Percentiles rank a stretch among this genome's conserved stretches.
phyloP scores from a whole-genome alignment of 192 early-diverging fungal species.

The Coemansia sp. region DNA sequence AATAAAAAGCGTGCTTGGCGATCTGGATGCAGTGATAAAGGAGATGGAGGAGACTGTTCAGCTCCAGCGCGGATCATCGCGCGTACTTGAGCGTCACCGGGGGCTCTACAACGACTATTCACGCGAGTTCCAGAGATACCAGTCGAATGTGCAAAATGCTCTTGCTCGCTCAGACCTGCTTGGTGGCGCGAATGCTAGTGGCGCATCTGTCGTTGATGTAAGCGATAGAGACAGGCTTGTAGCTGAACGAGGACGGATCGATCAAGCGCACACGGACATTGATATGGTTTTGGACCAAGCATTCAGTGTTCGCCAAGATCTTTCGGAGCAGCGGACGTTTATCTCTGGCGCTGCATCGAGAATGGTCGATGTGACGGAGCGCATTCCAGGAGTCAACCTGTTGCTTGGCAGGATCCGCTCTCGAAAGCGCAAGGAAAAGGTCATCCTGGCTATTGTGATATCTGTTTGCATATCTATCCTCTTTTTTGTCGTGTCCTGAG shows the following conservation, averaged over 20 bases:
- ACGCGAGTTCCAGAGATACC: conserved; percentile 51
- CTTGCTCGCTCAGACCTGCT: conserved; percentile 34
- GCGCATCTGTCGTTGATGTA: conserved; percentile 11
- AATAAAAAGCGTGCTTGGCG: conserved; percentile 35
- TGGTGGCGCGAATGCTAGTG: conserved; percentile 4
- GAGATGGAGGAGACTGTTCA: conserved; percentile 52
- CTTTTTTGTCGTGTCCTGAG: conserved; percentile 25
- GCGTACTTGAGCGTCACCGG: conserved; percentile 52
- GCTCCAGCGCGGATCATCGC: conserved; percentile 38
- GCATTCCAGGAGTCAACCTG: conserved; percentile 54
- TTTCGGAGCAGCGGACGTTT: conserved; percentile 40
- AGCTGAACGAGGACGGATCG: conserved; percentile 40
- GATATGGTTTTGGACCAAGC: conserved; percentile 56
- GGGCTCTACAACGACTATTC: conserved; percentile 45
- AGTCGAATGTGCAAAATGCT: conserved; percentile 42
- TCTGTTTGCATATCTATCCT: conserved; percentile 47
- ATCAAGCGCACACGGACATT: conserved; percentile 53
- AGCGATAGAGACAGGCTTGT: conserved; percentile 42
- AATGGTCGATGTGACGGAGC: conserved; percentile 45
- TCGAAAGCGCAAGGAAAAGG: conserved; percentile 54
- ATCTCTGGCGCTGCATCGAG: conserved; percentile 26
- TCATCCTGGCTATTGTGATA: conserved; percentile 44
- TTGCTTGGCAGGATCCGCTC: conserved; percentile 52
- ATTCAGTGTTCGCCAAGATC: conserved; percentile 46
- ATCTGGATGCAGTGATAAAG: conserved; percentile 42